A percentile compares a stretch with the other conserved stretches of the same genome.
Conservation (phyloP, 2,329 filamentous ascomycete species). For the Arthrobotrys megalospora region DNA sequence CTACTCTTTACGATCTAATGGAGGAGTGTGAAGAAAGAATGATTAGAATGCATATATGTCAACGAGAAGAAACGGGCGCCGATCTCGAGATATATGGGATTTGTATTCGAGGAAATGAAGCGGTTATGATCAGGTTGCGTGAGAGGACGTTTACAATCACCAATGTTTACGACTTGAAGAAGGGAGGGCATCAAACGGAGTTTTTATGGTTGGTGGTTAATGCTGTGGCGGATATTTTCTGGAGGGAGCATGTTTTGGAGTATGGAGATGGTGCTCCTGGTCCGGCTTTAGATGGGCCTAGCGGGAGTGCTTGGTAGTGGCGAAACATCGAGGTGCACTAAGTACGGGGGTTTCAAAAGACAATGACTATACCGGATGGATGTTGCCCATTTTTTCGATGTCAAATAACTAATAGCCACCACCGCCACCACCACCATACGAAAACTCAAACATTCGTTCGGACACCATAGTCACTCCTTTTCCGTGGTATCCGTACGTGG, state of each 20-base stretch:
- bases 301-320: too few species aligned
- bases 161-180: slow-evolving; percentile 18
- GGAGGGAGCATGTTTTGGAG: slow-evolving; percentile 16
- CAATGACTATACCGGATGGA: too few species aligned
- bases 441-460: too few species aligned
- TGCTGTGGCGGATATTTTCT: slow-evolving; percentile 21
- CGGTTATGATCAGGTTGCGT: slow-evolving; percentile 9
- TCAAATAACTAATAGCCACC: too few species aligned
- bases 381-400: too few species aligned
- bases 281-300: too few species aligned
- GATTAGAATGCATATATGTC: neutral
- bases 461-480: too few species aligned
- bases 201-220: slow-evolving; percentile 49
- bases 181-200: slow-evolving; percentile 17
- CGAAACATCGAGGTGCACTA: too few species aligned
- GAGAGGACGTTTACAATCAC: neutral
- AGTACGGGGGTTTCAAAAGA: too few species aligned
- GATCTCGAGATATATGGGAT: slow-evolving; percentile 14
- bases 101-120: neutral
- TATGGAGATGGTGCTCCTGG: neutral
- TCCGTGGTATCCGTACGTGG: too few species aligned
- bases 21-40: neutral
- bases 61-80: neutral
- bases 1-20: neutral
- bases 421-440: too few species aligned